These are phyloP conservation scores for Boletus pseudo-olivaceus DNA, from an alignment of 768 basidiomycete genomes.

Conservation along the genomic window DNA sequence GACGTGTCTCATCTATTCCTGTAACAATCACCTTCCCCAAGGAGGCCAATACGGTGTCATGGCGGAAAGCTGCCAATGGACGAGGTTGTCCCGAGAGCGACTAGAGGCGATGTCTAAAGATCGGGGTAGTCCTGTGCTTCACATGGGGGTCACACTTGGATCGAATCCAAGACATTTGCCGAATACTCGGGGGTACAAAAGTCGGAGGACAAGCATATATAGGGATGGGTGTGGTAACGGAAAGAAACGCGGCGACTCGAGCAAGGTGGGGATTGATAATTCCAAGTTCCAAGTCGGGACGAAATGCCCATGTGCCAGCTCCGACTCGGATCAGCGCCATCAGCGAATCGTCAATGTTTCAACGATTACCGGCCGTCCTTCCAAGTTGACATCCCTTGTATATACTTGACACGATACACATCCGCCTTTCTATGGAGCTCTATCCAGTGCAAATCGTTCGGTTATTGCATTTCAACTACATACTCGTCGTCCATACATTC, in stretches of 20 bases:
- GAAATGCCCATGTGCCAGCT: neutral
- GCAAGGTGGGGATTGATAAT: neutral
- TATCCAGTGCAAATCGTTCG: neutral
- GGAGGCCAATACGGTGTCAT: neutral
- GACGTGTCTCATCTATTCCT: neutral
- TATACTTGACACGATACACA: no score
- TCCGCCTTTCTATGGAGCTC: neutral
- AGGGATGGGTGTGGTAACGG: neutral
- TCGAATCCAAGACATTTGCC: neutral
- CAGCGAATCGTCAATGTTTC: neutral
- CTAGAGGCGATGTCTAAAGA: neutral
- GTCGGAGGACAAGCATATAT: neutral
- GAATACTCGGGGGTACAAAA: neutral
- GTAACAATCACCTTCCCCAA: neutral
- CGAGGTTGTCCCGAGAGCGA: neutral
- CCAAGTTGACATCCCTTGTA: no score
- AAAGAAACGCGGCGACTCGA: neutral
- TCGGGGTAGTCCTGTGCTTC: neutral
- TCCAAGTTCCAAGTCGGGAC: neutral
- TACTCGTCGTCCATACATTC: conserved; percentile 8
- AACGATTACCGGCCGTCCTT: no score
- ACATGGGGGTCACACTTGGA: neutral
- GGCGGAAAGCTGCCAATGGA: neutral
- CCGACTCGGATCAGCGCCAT: conserved; percentile 6
- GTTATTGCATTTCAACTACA: conserved; percentile 1